A percentile compares a stretch with the other conserved stretches of the same genome.
Conservation (phyloP, 257 asterid species). For the Solanum boliviense region DNA sequence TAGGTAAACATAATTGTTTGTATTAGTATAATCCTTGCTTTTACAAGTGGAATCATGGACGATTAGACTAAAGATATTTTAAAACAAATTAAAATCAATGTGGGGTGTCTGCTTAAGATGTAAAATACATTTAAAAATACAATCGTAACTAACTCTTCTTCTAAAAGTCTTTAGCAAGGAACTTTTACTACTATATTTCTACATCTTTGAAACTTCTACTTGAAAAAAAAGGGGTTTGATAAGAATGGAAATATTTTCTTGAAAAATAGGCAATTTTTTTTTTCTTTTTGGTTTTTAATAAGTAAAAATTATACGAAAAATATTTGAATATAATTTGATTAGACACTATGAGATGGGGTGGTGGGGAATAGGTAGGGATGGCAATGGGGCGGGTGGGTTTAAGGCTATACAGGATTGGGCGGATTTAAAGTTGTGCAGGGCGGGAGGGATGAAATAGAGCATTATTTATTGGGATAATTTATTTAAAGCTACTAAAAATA, state of each 20-base stretch:
- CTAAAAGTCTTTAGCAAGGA: neutral
- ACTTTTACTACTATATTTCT: neutral
- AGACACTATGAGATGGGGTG: neutral
- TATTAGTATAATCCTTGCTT: neutral
- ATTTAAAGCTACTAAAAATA: too few species aligned
- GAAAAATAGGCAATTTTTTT: rapidly evolving
- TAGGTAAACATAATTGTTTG: neutral
- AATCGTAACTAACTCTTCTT: neutral
- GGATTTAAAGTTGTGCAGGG: too few species aligned
- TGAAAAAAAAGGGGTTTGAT: too few species aligned
- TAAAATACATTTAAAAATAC: neutral
- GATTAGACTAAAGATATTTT: neutral
- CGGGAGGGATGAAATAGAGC: too few species aligned
- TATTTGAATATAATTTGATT: neutral
- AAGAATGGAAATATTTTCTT: neutral
- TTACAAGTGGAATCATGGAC: neutral
- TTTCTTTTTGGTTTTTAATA: neutral
- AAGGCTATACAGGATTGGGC: too few species aligned
- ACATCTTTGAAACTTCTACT: too few species aligned
- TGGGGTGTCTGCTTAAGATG: neutral
- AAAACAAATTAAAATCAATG: neutral
- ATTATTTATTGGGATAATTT: too few species aligned
- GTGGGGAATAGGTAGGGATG: neutral
- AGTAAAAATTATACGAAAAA: neutral
- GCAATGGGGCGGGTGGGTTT: too few species aligned